These are phyloP conservation scores for Aspergillus pseudonomiae DNA, from an alignment of 2,329 filamentous ascomycete genomes.

Conservation along the genomic window DNA sequence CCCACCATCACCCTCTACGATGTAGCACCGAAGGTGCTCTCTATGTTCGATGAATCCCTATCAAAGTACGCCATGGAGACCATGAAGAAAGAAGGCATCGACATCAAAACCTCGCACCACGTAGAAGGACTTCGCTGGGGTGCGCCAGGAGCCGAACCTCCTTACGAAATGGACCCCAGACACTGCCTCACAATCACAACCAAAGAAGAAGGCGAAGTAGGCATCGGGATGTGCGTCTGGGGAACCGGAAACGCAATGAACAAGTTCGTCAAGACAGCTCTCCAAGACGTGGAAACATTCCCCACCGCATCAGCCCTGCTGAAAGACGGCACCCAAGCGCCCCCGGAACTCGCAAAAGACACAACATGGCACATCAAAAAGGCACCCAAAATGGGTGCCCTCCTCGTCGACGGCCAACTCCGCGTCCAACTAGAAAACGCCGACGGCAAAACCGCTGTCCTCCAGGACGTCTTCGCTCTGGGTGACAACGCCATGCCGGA, in stretches of 20 bases:
- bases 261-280: constrained; percentile 32
- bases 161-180: constrained; percentile 47
- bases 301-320: constrained; percentile 35
- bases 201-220: constrained; percentile 61
- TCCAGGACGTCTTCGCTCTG: constrained; percentile 58
- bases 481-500: constrained; percentile 62
- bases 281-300: constrained; percentile 36
- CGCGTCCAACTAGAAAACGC: constrained; percentile 55
- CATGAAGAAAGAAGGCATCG: constrained; percentile 58
- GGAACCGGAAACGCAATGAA: constrained; percentile 46
- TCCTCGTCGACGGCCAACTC: constrained; percentile 60
- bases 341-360: constrained; percentile 16
- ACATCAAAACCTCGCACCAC: constrained; percentile 62
- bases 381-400: constrained; percentile 48
- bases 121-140: constrained; percentile 58
- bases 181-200: constrained; percentile 55
- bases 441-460: constrained; percentile 41
- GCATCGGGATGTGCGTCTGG: constrained; percentile 65
- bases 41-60: constrained; percentile 63
- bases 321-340: constrained; percentile 19
- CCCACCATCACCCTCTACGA: constrained; percentile 62
- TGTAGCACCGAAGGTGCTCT: constrained; percentile 61
- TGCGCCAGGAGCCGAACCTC: constrained; percentile 42
- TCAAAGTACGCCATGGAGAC: constrained; percentile 59
- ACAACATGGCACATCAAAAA: constrained; percentile 54